Evolutionary conservation across 768 basidiomycete genomes (phyloP).

Genomic region (Lepiota subincarnata): DNA sequence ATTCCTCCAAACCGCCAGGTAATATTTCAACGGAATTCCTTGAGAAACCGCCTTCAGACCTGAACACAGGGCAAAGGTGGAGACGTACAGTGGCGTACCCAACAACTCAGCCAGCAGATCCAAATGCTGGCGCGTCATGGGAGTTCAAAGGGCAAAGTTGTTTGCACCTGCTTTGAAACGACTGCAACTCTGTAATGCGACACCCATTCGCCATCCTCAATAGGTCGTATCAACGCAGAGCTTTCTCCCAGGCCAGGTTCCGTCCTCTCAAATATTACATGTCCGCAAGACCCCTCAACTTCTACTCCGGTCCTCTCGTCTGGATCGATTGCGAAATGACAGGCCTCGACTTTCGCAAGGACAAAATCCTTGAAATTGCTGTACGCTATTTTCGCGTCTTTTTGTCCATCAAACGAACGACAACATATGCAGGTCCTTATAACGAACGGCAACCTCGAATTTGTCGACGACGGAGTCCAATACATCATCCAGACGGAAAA

Average conservation of each 20-base stretch:
- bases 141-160: not conserved
- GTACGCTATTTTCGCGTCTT: constrained; percentile 29
- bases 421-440: constrained; percentile 61
- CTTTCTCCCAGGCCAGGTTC: constrained; percentile 1
- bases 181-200: not conserved
- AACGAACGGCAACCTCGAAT: constrained; percentile 77
- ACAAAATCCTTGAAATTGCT: constrained; percentile 79
- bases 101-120: not conserved
- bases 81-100: constrained; percentile 1
- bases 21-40: constrained; percentile 58
- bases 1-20: constrained; percentile 51
- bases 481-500: constrained; percentile 76
- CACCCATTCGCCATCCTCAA: not conserved
- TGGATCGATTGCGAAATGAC: constrained; percentile 93
- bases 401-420: not conserved
- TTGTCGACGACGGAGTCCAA: constrained; percentile 77
- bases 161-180: constrained; percentile 6
- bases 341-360: constrained; percentile 60
- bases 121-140: not conserved
- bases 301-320: constrained; percentile 62
- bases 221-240: not conserved
- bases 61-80: not conserved
- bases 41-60: not conserved
- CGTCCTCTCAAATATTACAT: constrained; percentile 8
- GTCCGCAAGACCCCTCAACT: constrained; percentile 24